Percentiles rank a stretch among this genome's conserved stretches.
Evolutionary conservation across 108 stramenopile species (phyloP).

Genomic region (Mediolabrus comicus): DNA sequence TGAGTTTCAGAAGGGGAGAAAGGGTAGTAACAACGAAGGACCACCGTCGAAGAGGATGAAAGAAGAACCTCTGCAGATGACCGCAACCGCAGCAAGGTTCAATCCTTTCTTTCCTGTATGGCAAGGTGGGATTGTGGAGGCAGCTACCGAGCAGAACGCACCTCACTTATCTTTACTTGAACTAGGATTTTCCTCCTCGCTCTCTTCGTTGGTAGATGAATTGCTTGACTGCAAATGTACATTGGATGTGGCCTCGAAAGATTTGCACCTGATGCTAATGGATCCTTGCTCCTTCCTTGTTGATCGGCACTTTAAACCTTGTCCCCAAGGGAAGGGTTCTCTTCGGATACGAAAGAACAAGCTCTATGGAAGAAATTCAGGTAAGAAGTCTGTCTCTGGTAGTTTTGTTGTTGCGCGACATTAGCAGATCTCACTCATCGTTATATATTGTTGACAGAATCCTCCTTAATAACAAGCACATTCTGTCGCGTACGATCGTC

Average conservation of each 20-base stretch:
- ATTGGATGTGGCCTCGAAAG: not conserved
- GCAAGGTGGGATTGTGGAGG: not conserved
- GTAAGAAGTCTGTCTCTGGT: too few relatives aligned
- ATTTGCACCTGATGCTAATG: not conserved
- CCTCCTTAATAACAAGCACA: conserved; percentile 9
- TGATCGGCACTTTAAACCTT: not conserved
- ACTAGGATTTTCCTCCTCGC: not conserved
- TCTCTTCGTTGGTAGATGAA: not conserved
- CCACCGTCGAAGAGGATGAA: not conserved
- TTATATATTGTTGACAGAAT: too few relatives aligned
- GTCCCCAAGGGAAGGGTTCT: not conserved
- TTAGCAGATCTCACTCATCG: too few relatives aligned
- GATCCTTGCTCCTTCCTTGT: not conserved
- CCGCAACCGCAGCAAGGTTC: not conserved
- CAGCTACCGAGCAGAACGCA: not conserved
- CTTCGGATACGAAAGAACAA: conserved; percentile 4
- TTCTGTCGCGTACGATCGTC: conserved; percentile 19
- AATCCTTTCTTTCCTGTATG: not conserved
- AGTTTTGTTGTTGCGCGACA: too few relatives aligned
- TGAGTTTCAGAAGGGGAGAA: conserved; percentile 9
- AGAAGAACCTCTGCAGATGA: not conserved
- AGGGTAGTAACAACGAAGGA: not conserved
- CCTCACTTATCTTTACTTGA: not conserved
- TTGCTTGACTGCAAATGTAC: not conserved
- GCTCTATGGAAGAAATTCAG: conserved; percentile 22